Evolutionary conservation across 1,139 yeast species (phyloP).

Genomic region (Sugiyamaella pinicola): DNA sequence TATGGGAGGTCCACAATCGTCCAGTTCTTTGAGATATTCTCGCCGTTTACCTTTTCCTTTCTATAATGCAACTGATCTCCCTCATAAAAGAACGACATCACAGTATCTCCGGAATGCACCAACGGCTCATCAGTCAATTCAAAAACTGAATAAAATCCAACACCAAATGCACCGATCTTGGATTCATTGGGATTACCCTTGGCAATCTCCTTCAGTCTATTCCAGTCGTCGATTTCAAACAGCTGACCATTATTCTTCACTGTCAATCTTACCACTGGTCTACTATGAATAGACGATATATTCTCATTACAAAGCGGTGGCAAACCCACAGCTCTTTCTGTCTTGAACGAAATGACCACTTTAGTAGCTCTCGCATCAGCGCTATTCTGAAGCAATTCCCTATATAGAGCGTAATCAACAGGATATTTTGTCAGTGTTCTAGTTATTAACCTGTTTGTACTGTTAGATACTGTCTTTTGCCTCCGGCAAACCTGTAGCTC

Average conservation of each 20-base stretch:
- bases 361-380: slow-evolving; percentile 47
- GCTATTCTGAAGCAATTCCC: slow-evolving; percentile 47
- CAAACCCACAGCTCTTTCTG: slow-evolving; percentile 20
- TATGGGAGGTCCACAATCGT: slow-evolving; percentile 47
- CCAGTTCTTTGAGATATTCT: slow-evolving; percentile 36
- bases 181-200: slow-evolving; percentile 76
- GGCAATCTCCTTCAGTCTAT: slow-evolving; percentile 46
- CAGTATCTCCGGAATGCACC: slow-evolving; percentile 45
- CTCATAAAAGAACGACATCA: slow-evolving; percentile 45
- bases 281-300: slow-evolving; percentile 35
- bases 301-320: slow-evolving; percentile 20
- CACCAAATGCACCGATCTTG: slow-evolving; percentile 99
- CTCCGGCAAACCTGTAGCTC: too few species aligned
- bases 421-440: slow-evolving; percentile 48
- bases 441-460: slow-evolving; percentile 38
- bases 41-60: slow-evolving; percentile 31
- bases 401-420: slow-evolving; percentile 46
- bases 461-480: slow-evolving; percentile 1
- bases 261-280: slow-evolving; percentile 38
- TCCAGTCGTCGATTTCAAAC: slow-evolving; percentile 47
- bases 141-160: slow-evolving; percentile 97
- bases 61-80: slow-evolving; percentile 47
- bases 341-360: slow-evolving; percentile 41
- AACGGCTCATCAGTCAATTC: slow-evolving; percentile 81
- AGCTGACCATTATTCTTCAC: slow-evolving; percentile 44